Base-by-base conservation (phyloP, 129 eudicot species). In the Calendula officinalis region DNA sequence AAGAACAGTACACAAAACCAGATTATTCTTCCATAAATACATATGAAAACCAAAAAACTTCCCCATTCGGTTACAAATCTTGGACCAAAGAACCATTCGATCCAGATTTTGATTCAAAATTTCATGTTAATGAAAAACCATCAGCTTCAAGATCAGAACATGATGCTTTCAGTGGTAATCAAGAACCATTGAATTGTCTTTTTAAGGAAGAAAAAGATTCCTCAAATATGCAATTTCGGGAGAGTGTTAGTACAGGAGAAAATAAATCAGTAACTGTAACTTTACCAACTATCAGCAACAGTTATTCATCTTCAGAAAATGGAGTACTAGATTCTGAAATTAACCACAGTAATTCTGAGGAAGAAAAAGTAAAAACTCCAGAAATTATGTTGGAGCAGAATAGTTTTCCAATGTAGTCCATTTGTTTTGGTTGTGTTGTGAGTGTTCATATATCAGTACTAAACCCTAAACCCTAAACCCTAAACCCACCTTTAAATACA, bases 261-360 rank as follows among this genome's bases (percentile, higher is more conserved):
- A 62, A 71, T 36, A 58, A 69, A 39, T 38, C 78, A 38, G 67
- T 45, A 52, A 56, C 65, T 34, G 67, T 45, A 52, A 56, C 65
- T 34, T 43, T 39, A 34, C 77, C 77, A 55, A 43, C 64, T 49
- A 34, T 59, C 56, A 32, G 56, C 36, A 77, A 65, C 53, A 74
- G 77, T 58, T 44, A 77, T 66, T 67, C 80, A 69, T 68, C 88
- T 57, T 68, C 82, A 9, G 70, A 57, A 46, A 74, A 73, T 64
- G 77, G 59, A 27, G 48, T 43, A 42, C 53, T 64, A 36, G 78
- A 66, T 45, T 71, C 73, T 4, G 78, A 73, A 75, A 66, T 66
- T 50, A 71, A 43, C 51, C 64, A 64, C 36, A 66, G 79, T 67
- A 62, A 62, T 33, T 67, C 48, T 52, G 60, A 69, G 56, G 80